These are phyloP conservation scores for Rutstroemia sp. DNA, from an alignment of 2,329 filamentous ascomycete species.

Conservation along the genomic window DNA sequence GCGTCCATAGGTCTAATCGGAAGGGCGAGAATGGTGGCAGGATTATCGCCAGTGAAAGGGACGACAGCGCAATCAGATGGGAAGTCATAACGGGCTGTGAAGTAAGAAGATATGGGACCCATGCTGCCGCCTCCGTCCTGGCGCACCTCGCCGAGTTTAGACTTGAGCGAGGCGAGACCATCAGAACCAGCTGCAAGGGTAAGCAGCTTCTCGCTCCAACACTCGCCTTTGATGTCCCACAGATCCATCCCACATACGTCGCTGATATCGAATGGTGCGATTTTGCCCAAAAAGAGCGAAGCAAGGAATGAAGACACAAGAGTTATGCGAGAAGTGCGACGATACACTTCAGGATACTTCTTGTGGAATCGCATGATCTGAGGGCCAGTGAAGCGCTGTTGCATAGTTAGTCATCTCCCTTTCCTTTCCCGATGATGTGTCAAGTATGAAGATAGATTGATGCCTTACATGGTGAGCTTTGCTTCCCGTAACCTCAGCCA, in stretches of 20 bases:
- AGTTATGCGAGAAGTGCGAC: constrained; percentile 74
- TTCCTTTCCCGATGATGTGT: background rate
- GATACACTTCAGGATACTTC: constrained; percentile 75
- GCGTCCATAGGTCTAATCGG: constrained; percentile 83
- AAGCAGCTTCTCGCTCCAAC: constrained; percentile 70
- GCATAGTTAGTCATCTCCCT: background rate
- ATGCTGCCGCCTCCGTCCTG: constrained; percentile 74
- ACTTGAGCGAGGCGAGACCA: constrained; percentile 56
- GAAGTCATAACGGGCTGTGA: constrained; percentile 72
- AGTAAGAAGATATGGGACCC: constrained; percentile 72
- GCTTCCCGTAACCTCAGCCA: constrained; percentile 81
- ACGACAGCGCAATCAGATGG: constrained; percentile 64
- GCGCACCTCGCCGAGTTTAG: constrained; percentile 73
- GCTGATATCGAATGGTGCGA: constrained; percentile 87
- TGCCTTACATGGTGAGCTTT: constrained; percentile 80
- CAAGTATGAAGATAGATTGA: constrained; percentile 10
- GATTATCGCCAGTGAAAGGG: constrained; percentile 94
- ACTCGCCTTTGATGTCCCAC: constrained; percentile 74
- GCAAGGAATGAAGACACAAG: constrained; percentile 94
- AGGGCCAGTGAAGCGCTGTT: constrained; percentile 86
- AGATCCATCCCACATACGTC: constrained; percentile 97
- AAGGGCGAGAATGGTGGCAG: constrained; percentile 84
- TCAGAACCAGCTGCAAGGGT: constrained; percentile 57
- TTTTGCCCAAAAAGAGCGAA: constrained; percentile 74
- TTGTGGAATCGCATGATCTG: constrained; percentile 86